Percentiles rank a stretch among this genome's conserved stretches.
phyloP scores from a whole-genome alignment of 164 flowering plant genomes.

The Aristolochia californica region DNA sequence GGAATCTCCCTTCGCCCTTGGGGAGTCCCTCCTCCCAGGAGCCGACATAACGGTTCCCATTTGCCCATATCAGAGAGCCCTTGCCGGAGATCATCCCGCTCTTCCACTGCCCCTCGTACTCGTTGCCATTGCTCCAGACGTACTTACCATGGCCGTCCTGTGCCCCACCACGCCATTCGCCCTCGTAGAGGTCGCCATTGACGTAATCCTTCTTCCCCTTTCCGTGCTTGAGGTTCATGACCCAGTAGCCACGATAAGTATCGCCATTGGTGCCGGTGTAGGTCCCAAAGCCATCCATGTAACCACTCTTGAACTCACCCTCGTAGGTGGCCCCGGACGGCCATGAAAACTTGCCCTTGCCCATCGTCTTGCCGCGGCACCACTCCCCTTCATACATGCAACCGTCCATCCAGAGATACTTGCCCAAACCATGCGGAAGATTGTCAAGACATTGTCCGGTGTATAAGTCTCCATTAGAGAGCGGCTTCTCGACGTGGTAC shows the following conservation, averaged over 20 bases:
- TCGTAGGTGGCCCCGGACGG: conserved; percentile 85
- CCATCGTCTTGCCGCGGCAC: conserved; percentile 51
- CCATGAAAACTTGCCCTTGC: conserved; percentile 79
- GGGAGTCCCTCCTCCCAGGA: conserved; percentile 64
- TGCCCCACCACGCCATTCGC: conserved; percentile 66
- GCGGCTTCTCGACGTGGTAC: conserved; percentile 35
- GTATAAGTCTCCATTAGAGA: conserved; percentile 68
- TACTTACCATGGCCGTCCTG: conserved; percentile 77
- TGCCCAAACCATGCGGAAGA: conserved; percentile 64
- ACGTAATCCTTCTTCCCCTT: conserved; percentile 42
- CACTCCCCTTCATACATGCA: conserved; percentile 91
- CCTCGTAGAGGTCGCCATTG: conserved; percentile 75
- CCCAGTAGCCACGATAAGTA: conserved; percentile 62
- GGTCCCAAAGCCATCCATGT: conserved; percentile 80
- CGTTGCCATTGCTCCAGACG: conserved; percentile 53
- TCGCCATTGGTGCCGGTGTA: conserved; percentile 50
- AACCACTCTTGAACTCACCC: conserved; percentile 71
- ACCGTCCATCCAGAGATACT: conserved; percentile 81
- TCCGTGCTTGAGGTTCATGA: conserved; percentile 67
- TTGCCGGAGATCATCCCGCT: conserved; percentile 38
- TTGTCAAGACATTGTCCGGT: conserved; percentile 61
- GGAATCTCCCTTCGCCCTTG: conserved; percentile 50
- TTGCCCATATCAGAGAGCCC: conserved; percentile 48
- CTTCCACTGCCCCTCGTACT: conserved; percentile 59
- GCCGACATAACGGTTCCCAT: conserved; percentile 60